Conservation (phyloP, 768 basidiomycete genomes). For the Pulveroboletus sp. region DNA sequence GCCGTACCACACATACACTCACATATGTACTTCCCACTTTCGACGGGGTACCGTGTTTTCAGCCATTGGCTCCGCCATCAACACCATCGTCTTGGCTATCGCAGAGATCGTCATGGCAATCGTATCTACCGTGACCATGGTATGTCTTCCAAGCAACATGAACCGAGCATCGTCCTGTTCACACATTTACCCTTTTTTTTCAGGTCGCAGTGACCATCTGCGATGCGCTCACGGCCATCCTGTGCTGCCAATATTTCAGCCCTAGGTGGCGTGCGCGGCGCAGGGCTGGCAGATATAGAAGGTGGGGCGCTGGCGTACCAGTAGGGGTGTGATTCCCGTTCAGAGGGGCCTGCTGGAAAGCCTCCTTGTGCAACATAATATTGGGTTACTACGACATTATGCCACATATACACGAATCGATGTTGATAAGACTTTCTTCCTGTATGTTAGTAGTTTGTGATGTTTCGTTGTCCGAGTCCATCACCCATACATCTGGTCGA, state of each 20-base stretch:
- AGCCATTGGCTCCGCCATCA: constrained; percentile 58
- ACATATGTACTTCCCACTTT: not conserved
- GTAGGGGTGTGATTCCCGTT: too few relatives aligned
- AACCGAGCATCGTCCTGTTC: not conserved
- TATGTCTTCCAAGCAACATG: constrained; percentile 33
- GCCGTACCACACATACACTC: not conserved
- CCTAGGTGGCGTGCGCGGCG: constrained; percentile 16
- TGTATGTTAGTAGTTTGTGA: too few relatives aligned
- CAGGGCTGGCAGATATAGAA: constrained; percentile 3
- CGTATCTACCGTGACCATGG: constrained; percentile 54
- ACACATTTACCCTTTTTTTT: not conserved
- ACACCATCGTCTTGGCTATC: constrained; percentile 56
- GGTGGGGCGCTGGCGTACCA: too few relatives aligned
- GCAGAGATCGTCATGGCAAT: constrained; percentile 49
- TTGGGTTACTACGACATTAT: too few relatives aligned
- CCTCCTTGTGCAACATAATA: too few relatives aligned
- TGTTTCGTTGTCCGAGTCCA: too few relatives aligned
- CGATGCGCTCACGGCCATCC: constrained; percentile 50
- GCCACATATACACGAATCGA: too few relatives aligned
- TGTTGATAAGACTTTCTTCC: too few relatives aligned
- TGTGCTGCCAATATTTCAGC: constrained; percentile 39
- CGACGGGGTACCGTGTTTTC: constrained; percentile 61
- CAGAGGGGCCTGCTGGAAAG: too few relatives aligned
- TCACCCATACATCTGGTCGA: too few relatives aligned
- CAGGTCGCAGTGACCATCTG: constrained; percentile 66